phyloP scores from a whole-genome alignment of 2,329 filamentous ascomycete species.

The Ophiostoma piceae region DNA sequence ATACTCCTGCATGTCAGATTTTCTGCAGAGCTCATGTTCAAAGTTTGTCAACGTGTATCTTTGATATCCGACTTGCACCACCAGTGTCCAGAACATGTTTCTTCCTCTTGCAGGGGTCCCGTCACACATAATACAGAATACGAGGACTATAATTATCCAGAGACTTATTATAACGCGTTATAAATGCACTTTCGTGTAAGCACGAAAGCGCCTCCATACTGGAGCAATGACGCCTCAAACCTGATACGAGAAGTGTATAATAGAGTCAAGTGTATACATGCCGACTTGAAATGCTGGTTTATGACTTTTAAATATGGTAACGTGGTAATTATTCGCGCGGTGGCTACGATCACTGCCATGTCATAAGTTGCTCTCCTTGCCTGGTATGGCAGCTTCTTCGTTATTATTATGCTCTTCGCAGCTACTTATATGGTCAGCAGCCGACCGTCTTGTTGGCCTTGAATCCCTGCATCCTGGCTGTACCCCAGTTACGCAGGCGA shows the following conservation, averaged over 20 bases:
- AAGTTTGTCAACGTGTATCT: neutral
- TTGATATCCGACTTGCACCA: neutral
- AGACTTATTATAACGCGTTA: neutral
- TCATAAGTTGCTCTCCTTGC: neutral
- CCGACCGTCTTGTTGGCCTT: neutral
- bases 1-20: neutral
- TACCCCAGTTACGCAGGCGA: neutral
- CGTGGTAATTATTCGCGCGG: neutral
- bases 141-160: slow-evolving; percentile 4
- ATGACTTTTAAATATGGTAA: neutral
- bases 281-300: neutral
- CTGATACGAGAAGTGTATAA: neutral
- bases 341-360: neutral
- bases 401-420: neutral
- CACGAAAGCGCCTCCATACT: neutral
- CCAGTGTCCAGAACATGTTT: neutral
- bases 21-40: neutral
- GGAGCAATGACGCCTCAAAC: neutral
- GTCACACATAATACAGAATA: neutral
- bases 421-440: neutral
- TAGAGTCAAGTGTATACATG: neutral
- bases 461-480: neutral
- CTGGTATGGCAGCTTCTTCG: neutral
- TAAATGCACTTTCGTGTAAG: neutral
- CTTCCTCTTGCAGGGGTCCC: neutral